Percentiles rank a stretch among this genome's conserved stretches.
phyloP scores from a whole-genome alignment of 1,139 yeast species.

The Sugiyamaella grinbergsii region DNA sequence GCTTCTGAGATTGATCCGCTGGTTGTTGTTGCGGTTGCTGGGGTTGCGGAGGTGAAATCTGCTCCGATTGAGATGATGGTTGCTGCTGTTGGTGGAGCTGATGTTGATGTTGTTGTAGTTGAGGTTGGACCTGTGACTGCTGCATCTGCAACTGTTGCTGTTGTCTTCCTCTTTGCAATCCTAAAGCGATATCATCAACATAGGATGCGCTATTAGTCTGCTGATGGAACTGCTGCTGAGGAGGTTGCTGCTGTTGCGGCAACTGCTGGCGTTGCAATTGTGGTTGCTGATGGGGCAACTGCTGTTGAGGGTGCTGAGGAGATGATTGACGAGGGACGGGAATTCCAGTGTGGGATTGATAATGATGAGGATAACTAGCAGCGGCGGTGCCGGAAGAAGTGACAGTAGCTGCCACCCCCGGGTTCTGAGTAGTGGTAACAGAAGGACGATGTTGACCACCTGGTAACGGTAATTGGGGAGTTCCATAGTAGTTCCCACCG shows the following conservation, averaged over 20 bases:
- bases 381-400: constrained; percentile 1
- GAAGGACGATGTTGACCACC: constrained; percentile 16
- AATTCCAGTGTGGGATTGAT: constrained; percentile 1
- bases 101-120: constrained; percentile 18
- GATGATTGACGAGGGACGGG: constrained; percentile 15
- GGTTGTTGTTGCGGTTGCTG: constrained; percentile 6
- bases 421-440: constrained; percentile 3
- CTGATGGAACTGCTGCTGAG: constrained; percentile 6
- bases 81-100: constrained; percentile 22
- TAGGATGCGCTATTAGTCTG: constrained; percentile 11
- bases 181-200: constrained; percentile 16
- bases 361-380: constrained; percentile 10
- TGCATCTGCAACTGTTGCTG: constrained; percentile 17
- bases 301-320: constrained; percentile 20
- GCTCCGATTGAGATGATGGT: constrained; percentile 18
- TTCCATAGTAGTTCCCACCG: constrained; percentile 12
- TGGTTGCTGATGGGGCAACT: constrained; percentile 16
- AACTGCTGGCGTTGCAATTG: constrained; percentile 12
- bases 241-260: constrained; percentile 14
- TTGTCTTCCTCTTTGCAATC: constrained; percentile 16
- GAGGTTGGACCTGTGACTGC: constrained; percentile 21
- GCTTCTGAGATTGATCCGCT: constrained; percentile 18
- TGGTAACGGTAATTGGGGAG: constrained; percentile 22
- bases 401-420: constrained; percentile 1
- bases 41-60: constrained; percentile 18